These are phyloP conservation scores for Diaporthe sp. DNA, from an alignment of 2,329 filamentous ascomycete species.

Conservation along the genomic window DNA sequence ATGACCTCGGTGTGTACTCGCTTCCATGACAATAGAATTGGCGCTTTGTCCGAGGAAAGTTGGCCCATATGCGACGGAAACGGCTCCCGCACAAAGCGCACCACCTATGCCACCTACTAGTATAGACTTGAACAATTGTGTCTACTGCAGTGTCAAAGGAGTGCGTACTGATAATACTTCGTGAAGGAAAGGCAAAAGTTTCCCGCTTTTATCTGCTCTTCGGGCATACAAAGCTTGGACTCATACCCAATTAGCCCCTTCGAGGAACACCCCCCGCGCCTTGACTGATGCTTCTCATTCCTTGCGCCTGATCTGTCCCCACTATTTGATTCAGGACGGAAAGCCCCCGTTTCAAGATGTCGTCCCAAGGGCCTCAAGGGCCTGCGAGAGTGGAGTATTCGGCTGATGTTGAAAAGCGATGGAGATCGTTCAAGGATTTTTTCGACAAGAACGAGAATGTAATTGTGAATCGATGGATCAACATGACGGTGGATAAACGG, in stretches of 20 bases:
- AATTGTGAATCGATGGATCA: constrained; percentile 1
- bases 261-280: too few species aligned
- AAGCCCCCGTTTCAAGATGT: not conserved
- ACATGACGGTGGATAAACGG: not conserved
- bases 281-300: not conserved
- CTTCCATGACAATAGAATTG: not conserved
- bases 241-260: not conserved
- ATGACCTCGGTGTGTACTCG: too few species aligned
- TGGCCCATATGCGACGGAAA: not conserved
- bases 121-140: not conserved
- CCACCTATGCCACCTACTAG: too few species aligned
- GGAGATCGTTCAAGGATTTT: not conserved
- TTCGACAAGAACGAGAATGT: not conserved
- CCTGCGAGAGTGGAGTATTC: not conserved
- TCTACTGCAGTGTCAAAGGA: not conserved
- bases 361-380: not conserved
- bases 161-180: too few species aligned
- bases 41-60: not conserved
- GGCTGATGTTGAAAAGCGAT: not conserved
- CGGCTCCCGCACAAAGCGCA: not conserved
- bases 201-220: not conserved
- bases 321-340: not conserved
- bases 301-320: not conserved
- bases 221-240: too few species aligned
- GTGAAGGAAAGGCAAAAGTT: not conserved